Evolutionary conservation across 768 basidiomycete species (phyloP).

Genomic region (Omphalotus guepiniiformis): DNA sequence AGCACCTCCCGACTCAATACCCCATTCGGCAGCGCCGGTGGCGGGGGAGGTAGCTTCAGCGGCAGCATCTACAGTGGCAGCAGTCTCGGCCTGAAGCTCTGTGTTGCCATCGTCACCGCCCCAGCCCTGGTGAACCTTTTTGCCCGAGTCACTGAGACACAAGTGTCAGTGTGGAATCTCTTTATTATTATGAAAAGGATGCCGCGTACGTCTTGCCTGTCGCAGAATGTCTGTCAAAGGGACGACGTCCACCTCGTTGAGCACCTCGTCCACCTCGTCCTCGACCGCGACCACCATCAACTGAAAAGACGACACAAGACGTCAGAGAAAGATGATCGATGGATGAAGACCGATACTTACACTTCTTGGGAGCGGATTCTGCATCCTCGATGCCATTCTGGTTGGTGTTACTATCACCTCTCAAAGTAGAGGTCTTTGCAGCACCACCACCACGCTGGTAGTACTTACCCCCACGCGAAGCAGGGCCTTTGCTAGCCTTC

Average conservation of each 20-base stretch:
- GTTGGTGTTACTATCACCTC: conserved; percentile 15
- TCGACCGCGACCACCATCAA: conserved; percentile 46
- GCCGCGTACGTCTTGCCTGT: conserved; percentile 74
- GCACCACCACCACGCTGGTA: conserved; percentile 48
- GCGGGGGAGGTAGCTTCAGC: conserved; percentile 39
- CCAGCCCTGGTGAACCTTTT: conserved; percentile 94
- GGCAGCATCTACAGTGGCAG: conserved; percentile 66
- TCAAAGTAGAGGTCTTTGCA: conserved; percentile 20
- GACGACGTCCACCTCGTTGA: conserved; percentile 57
- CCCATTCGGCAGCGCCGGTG: conserved; percentile 25
- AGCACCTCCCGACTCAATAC: conserved; percentile 21
- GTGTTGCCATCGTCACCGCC: conserved; percentile 85
- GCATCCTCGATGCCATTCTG: conserved; percentile 23
- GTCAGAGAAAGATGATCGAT: conserved; percentile 12
- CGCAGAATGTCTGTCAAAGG: conserved; percentile 82
- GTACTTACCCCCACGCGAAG: conserved; percentile 35
- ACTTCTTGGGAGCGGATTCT: conserved; percentile 23
- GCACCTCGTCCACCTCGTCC: conserved; percentile 49
- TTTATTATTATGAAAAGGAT: background rate
- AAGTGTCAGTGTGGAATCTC: conserved; percentile 13
- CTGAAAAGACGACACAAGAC: too few relatives aligned
- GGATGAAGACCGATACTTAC: conserved; percentile 24
- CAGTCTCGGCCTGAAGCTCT: conserved; percentile 79
- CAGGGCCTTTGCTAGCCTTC: conserved; percentile 26
- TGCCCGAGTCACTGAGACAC: conserved; percentile 77